Base-by-base conservation (phyloP, 2,329 filamentous ascomycete genomes). In the Talaromyces sp. region DNA sequence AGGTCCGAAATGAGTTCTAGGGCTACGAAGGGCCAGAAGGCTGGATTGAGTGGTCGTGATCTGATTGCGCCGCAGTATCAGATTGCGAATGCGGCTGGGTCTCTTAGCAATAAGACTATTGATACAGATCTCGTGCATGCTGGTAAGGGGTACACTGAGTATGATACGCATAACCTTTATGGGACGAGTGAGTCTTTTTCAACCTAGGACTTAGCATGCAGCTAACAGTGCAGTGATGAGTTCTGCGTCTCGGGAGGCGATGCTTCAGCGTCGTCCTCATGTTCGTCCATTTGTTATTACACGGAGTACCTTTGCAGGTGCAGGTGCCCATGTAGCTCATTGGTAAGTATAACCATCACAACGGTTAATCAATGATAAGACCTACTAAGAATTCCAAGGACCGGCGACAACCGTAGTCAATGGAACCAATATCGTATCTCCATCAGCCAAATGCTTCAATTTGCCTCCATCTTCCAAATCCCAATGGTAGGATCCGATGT, bases 151-250 rank as follows among this genome's bases (percentile, higher is more conserved):
- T 71, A 86, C 33, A 77, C 79, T 17, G 84, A 89, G 69, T 90
- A 89, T 65, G 89, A 92, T 61, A 88, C 85, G 0, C 89, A 92
- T 69, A 91, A 91, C 61, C 71, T 91, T 1, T 91, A 89, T 68
- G 89, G 89, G 1, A 82, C 83, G 7, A 86, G 73, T 75, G 67
- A 68, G 75, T 68, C 2, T 2, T 8, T 14, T 7, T 16, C 2
- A 16, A 13, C 13, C n/a, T 2, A 5, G 3, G 11, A 4, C 16
- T 16, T 44, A 33, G 32, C 14, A 6, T 14, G 1, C 20, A n/a
- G n/a, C n/a, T n/a, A 27, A n/a, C 37, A 70, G 67, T 24, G 24
- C 13, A 46, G 43, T 90, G 85, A 92, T 91, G 88, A 87, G 86
- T 1, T 72, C 78, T 16, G 75, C 82, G 4, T 88, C 86, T 0